Evolutionary conservation across 1,284 basidiomycete species (phyloP), one percentile per base, ranked within the genome.

Genomic region (Leccinum angustisporum): DNA sequence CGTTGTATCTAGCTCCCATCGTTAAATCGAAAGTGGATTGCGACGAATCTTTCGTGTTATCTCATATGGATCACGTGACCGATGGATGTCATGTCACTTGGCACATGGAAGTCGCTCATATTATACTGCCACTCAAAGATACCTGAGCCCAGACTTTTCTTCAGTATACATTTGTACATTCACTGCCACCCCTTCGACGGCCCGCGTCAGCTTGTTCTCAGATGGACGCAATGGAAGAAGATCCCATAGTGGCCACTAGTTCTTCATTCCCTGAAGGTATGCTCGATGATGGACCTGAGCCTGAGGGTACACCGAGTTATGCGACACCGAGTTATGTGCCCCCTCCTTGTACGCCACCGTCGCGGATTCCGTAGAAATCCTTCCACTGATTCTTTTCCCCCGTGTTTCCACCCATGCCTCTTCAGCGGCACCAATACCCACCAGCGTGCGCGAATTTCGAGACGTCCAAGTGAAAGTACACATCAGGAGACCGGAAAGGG

Each of bases 401-500:
- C 14, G 7, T 36, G 27, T 33, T 43, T 54, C 48, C 25, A 21
- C 48, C 18, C 18, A 21, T 18, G 48, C 40, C 14, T 48, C 57
- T 63, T 58, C 69, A 75, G 66, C 66, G 63, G 64, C 69, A 69
- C 60, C 71, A 61, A 62, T 73, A 56, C 70, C 72, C 53, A 60
- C 76, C 38, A 43, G 46, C 56, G 34, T 70, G 60, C 81, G 82
- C 64, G 86, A 88, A 64, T 87, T 90, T 71, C 84, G 86, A 61
- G 90, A 92, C 61, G 83, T 92, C 58, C 82, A 87, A 62, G 90
- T 92, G 59, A 92, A 92, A 72, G 88, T 92, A n/a, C 90, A 92
- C 70, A 87, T 91, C 66, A 81, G 90, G 66, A 79, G 85, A 66
- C 86, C 90, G 46, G 90, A 91, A 61, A 85, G 79, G 70, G 91